Evolutionary conservation across 495 filamentous ascomycete species (phyloP), one percentile per base, ranked within the genome.

Genomic region (Geoglossum glabrum): DNA sequence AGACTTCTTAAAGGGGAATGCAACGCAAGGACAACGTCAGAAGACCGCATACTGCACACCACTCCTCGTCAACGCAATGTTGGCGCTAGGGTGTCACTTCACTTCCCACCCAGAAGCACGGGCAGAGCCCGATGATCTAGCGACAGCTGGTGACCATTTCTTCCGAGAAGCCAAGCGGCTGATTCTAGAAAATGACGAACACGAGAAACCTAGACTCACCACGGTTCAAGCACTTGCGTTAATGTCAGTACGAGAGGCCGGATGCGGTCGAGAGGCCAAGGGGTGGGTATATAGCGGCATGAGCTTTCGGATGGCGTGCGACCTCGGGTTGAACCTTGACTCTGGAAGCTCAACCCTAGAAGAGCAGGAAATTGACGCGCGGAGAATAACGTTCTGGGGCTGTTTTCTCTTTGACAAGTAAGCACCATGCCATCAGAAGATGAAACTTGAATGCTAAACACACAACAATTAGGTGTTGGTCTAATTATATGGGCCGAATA

Each of bases 251-350:
- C 78, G 92, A 54, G 92, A 98, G 71, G 93, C 92, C 4, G 92
- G 92, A 3, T 98, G 92, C 69, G 92, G 88, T 0, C 77, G 92
- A 31, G 92, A 98, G 71, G 86, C 87, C 34, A 93, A 89, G 66
- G 92, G 92, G 11, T 98, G 92, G 92, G 87, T 95, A 5, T 98
- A 97, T 67, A 93, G 86, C 63, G 92, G 92, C 34, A 95, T 98
- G 83, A 90, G 86, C 65, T 98, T 98, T 64, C 82, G 92, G n/a
- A 96, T 98, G 92, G 90, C 89, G 0, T 85, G 84, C 65, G 92
- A 98, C 65, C 74, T 98, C 43, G 92, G 92, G 0, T 72, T 98
- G 57, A 95, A 96, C 64, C 76, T 96, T n/a, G 84, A 96, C 68
- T 77, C 83, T 1, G 76, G 78, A 31, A 75, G 75, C 38, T 69